Evolutionary conservation across 2,329 filamentous ascomycete species (phyloP).

Genomic region (Alternaria angustiovoidea): DNA sequence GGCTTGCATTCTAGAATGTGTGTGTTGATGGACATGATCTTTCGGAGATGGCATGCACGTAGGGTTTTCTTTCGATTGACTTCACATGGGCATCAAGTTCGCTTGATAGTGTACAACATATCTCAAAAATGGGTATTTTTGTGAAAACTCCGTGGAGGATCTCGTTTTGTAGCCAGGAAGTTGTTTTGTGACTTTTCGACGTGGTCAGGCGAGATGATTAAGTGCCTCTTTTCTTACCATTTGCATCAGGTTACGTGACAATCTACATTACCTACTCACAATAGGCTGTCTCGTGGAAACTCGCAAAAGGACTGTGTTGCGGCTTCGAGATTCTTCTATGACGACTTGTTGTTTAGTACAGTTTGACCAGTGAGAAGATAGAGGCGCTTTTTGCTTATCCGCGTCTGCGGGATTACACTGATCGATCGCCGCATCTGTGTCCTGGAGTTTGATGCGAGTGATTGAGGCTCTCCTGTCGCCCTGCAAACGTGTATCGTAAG

Average conservation of each 20-base stretch:
- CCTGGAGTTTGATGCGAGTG: background rate
- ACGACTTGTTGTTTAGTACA: background rate
- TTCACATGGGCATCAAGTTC: background rate
- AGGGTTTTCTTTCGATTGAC: background rate
- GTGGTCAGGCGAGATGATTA: background rate
- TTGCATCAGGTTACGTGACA: background rate
- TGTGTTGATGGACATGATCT: background rate
- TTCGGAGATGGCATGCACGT: background rate
- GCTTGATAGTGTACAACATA: background rate
- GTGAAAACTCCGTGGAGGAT: background rate
- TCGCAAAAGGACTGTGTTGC: background rate
- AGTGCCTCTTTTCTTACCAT: background rate
- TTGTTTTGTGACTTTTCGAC: background rate
- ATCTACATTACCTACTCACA: background rate
- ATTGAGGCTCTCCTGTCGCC: too few relatives aligned
- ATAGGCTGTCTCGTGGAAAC: background rate
- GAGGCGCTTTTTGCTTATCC: slow-evolving; percentile 4
- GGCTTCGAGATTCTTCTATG: background rate
- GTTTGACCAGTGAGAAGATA: background rate
- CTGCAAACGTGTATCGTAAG: background rate
- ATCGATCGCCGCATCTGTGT: background rate
- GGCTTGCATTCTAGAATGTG: slow-evolving; percentile 1
- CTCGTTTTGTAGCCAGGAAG: background rate
- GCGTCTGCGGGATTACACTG: background rate
- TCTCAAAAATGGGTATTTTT: background rate